These are phyloP conservation scores for Kuraishia floccosa DNA, from an alignment of 805 yeast species.

Conservation along the genomic window DNA sequence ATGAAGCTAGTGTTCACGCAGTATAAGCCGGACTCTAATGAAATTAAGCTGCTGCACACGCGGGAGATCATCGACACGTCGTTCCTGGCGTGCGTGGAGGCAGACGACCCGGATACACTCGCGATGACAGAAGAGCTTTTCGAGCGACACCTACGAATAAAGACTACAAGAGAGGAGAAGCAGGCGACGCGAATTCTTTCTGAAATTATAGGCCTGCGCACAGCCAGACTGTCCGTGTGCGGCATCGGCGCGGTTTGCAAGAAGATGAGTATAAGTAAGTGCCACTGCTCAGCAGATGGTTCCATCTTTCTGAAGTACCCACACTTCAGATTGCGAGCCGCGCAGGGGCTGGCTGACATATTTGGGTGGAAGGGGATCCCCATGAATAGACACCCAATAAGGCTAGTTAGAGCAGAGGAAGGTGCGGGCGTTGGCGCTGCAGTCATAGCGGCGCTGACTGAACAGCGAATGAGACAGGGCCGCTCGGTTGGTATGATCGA, in stretches of 20 bases:
- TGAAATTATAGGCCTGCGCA: slow-evolving; percentile 85
- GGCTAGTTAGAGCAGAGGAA: slow-evolving; percentile 88
- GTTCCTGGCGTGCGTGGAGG: slow-evolving; percentile 77
- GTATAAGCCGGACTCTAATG: slow-evolving; percentile 34
- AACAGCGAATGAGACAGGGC: slow-evolving; percentile 63
- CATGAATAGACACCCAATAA: slow-evolving; percentile 55
- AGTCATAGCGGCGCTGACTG: slow-evolving; percentile 89
- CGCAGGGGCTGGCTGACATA: slow-evolving; percentile 82
- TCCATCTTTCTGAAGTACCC: slow-evolving; percentile 94
- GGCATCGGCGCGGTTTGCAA: slow-evolving; percentile 94
- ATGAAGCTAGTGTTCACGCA: slow-evolving; percentile 57
- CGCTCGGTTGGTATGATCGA: slow-evolving; percentile 69
- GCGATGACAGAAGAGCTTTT: slow-evolving; percentile 65
- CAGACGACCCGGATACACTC: slow-evolving; percentile 82
- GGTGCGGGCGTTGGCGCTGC: slow-evolving; percentile 99
- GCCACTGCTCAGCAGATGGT: slow-evolving; percentile 96
- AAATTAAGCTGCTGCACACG: slow-evolving; percentile 46
- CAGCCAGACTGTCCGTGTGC: slow-evolving; percentile 89
- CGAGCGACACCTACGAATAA: slow-evolving; percentile 42
- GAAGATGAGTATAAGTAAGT: slow-evolving; percentile 70
- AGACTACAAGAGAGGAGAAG: slow-evolving; percentile 74
- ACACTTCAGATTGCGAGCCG: slow-evolving; percentile 87
- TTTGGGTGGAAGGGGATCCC: slow-evolving; percentile 61
- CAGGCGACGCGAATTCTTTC: slow-evolving; percentile 71
- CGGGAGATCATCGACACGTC: slow-evolving; percentile 83